These are phyloP conservation scores for Penicillium brevicompactum DNA, from an alignment of 2,329 filamentous ascomycete species.

Conservation along the genomic window DNA sequence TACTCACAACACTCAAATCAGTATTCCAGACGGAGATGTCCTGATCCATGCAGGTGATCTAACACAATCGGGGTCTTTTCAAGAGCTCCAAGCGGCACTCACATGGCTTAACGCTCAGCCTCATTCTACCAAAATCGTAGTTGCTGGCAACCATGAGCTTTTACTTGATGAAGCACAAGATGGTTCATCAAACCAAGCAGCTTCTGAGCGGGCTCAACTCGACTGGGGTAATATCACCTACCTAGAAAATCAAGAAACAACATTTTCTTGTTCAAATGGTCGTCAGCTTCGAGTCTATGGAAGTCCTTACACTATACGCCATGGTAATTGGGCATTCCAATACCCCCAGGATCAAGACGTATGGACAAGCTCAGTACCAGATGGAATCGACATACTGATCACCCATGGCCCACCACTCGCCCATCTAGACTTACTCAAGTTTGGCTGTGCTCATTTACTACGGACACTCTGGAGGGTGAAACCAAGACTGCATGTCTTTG, in stretches of 20 bases:
- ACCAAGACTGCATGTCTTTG: slow-evolving; percentile 19
- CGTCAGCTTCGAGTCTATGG: slow-evolving; percentile 71
- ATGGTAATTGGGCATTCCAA: slow-evolving; percentile 76
- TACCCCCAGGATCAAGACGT: slow-evolving; percentile 64
- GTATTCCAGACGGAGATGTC: slow-evolving; percentile 38
- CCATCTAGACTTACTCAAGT: slow-evolving; percentile 57
- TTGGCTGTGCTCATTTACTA: slow-evolving; percentile 69
- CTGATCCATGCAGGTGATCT: slow-evolving; percentile 46
- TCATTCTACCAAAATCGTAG: slow-evolving; percentile 74
- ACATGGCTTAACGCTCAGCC: slow-evolving; percentile 73
- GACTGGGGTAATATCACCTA: slow-evolving; percentile 69
- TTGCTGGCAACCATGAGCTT: slow-evolving; percentile 83
- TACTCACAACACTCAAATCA: slow-evolving; percentile 28
- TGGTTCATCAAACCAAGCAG: slow-evolving; percentile 10
- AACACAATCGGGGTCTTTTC: slow-evolving; percentile 64
- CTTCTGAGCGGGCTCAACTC: slow-evolving; percentile 55
- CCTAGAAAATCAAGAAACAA: slow-evolving; percentile 65
- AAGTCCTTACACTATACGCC: slow-evolving; percentile 70
- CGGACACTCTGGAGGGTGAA: slow-evolving; percentile 52
- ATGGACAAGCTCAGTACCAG: slow-evolving; percentile 68
- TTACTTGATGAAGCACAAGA: slow-evolving; percentile 67
- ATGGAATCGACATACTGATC: slow-evolving; percentile 71
- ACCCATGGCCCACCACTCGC: slow-evolving; percentile 75
- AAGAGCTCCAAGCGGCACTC: slow-evolving; percentile 72
- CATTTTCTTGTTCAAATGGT: slow-evolving; percentile 59